Base-by-base conservation (phyloP, 352 stramenopile genomes). In the Globisporangium carolinianum region DNA sequence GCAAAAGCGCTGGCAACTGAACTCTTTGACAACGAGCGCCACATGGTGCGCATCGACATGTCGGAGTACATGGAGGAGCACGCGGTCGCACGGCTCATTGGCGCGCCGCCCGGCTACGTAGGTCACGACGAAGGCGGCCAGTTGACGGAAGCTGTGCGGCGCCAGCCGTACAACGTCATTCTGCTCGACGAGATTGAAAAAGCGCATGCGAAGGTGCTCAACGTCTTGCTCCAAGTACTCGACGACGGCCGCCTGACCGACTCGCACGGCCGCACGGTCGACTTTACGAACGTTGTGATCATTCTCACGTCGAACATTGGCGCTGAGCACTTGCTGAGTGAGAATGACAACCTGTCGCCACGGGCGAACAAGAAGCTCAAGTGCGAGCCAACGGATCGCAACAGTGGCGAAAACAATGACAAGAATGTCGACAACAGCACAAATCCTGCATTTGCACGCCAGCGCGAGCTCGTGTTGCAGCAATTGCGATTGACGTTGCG, bases 161-260 rank as follows among this genome's bases (percentile, higher is more conserved):
- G 94, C 50, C 91, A 96, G 39, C 96, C 96, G 37, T 99, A 99
- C 75, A 97, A 97, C 17, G 96, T 99, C 51, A 84, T 98, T 6
- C 72, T 99, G 39, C 83, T 99, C 58, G 97, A 99, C 64, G 96
- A 99, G 66, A 95, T 99, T 39, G 97, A 99, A 73, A 99, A 99
- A 69, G 97, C 97, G 6, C 96, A 99, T 65, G 74, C 73, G 8
- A 91, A 98, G 58, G 94, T 99, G 42, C 79, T 98, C 42, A 98
- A 98, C 53, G 79, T 98, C 59, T 62, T 99, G 46, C 69, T 99
- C 7, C 96, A 99, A 75, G 71, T 99, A 8, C 73, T 99, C 3
- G 97, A 99, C 66, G 97, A 99, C 69, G 97, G 97, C 14, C 88
- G 97, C 6, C 66, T 99, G 47, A 99, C 97, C 6, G 97, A 99